Base-by-base conservation (phyloP, 768 basidiomycete genomes). In the Boletus pseudopeckii region DNA sequence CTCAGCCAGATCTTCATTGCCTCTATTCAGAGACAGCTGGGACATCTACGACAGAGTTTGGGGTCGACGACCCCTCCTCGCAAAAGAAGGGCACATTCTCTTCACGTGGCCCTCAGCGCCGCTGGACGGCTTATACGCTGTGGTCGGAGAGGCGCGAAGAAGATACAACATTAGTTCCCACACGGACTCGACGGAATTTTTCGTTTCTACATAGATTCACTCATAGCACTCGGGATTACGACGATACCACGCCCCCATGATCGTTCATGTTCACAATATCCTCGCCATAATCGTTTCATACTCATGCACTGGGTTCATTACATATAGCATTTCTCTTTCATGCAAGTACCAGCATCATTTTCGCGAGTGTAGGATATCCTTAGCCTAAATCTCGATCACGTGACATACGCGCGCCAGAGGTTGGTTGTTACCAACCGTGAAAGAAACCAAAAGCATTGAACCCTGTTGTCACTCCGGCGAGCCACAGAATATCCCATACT, bases 151-250 rank as follows among this genome's bases (percentile, higher is more conserved):
- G 40, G 48, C 42, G 36, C 9, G 69, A 58, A 41, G 57, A 60
- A 45, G 62, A 57, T 14, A 18, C 52, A 2, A 53, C 32, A n/a
- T 54, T 49, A 34, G 56, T 53, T 50, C 59, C 58, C 43, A 54
- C 55, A 53, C 65, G 66, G 28, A 61, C 65, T 32, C 63, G 69
- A 48, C 70, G 72, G 24, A 72, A 71, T 59, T 54, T 66, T 32
- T 71, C 74, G 28, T 67, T 75, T 63, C 60, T 75, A 52, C 71
- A 71, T 52, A 67, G 68, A 57, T 52, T 75, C 59, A 69, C 69
- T 39, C 56, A 53, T 52, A 50, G 42, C 42, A 47, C 45, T 47
- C 56, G 50, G 48, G 51, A 49, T 43, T 52, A 52, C 52, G 46
- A 44, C 15, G 39, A 57, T 56, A 57, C 37, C 53, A 32, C 17